Conservation (phyloP, 208 protist genomes). For the Leishmania major region DNA sequence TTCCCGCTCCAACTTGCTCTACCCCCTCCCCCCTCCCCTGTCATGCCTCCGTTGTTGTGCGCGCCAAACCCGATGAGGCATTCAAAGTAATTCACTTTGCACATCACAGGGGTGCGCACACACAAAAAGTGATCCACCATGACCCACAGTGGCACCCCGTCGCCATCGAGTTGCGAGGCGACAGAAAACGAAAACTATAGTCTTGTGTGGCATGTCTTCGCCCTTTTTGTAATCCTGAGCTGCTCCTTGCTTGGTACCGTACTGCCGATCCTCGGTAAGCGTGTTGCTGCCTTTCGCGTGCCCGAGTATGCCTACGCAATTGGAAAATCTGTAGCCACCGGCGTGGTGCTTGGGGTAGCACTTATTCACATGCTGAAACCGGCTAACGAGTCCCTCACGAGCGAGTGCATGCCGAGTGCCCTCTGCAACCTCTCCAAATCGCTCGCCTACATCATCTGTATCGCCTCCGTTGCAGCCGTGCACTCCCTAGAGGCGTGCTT, state of each 20-base stretch:
- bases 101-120: neutral
- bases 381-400: conserved; percentile 33
- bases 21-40: neutral
- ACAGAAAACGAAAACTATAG: conserved; percentile 20
- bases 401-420: conserved; percentile 18
- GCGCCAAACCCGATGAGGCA: neutral
- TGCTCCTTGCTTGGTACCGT: conserved; percentile 42
- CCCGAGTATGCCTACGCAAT: conserved; percentile 47
- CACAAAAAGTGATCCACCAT: neutral
- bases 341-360: conserved; percentile 61
- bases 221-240: conserved; percentile 21
- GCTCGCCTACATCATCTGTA: conserved; percentile 41
- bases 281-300: conserved; percentile 29
- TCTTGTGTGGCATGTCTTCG: conserved; percentile 17
- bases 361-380: conserved; percentile 59
- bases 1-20: too few relatives aligned
- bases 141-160: neutral
- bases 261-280: conserved; percentile 56
- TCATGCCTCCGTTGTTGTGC: neutral
- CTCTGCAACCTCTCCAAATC: conserved; percentile 19
- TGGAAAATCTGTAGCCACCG: conserved; percentile 58
- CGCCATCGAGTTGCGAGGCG: conserved; percentile 4
- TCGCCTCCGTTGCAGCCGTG: conserved; percentile 36
- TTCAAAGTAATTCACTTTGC: neutral
- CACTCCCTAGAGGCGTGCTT: conserved; percentile 36